Percentiles rank a stretch among this genome's conserved stretches.
Evolutionary conservation across 2,329 filamentous ascomycete species (phyloP).

Genomic region (Colletotrichum salicis): DNA sequence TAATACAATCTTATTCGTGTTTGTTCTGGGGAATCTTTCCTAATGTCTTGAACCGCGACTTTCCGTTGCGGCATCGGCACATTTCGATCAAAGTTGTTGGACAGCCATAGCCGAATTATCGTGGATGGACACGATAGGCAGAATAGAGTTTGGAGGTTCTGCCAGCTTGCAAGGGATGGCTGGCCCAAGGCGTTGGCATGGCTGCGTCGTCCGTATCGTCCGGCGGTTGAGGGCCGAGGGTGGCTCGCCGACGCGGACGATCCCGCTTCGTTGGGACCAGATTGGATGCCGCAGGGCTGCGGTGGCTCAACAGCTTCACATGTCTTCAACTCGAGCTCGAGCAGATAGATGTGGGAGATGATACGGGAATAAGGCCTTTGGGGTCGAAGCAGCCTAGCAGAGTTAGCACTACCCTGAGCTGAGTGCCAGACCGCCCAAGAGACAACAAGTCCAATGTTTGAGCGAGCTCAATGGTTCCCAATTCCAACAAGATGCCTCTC

Average conservation of each 20-base stretch:
- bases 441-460: conserved; percentile 9
- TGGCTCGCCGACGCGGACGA: conserved; percentile 21
- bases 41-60: conserved; percentile 24
- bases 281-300: conserved; percentile 17
- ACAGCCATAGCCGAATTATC: conserved; percentile 2
- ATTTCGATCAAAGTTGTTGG: not conserved
- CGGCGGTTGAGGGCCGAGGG: conserved; percentile 11
- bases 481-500: conserved; percentile 25
- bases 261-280: conserved; percentile 27
- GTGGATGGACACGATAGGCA: not conserved
- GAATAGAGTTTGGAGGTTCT: conserved; percentile 3
- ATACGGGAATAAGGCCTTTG: not conserved
- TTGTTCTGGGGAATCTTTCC: not conserved
- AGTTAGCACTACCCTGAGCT: too few species aligned
- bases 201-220: not conserved
- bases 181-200: not conserved
- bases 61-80: conserved; percentile 22
- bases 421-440: not conserved
- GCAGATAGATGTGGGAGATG: conserved; percentile 14
- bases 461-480: not conserved
- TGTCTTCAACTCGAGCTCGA: not conserved
- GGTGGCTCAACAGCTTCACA: conserved; percentile 30
- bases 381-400: not conserved
- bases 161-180: not conserved
- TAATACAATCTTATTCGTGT: not conserved